Evolutionary conservation across 768 basidiomycete genomes (phyloP).

Genomic region (Cystobasidium tubakii): DNA sequence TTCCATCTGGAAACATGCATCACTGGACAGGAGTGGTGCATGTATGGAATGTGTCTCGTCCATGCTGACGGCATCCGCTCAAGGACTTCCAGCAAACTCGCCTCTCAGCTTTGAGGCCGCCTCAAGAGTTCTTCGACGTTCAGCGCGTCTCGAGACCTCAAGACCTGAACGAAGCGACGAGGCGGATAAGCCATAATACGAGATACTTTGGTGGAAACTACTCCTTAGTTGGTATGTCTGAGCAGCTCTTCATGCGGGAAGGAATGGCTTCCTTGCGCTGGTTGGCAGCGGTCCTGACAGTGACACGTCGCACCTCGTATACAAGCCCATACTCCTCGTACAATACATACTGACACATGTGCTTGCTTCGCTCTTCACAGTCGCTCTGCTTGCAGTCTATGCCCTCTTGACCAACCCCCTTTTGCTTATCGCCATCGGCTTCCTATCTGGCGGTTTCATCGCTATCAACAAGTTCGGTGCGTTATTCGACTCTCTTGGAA

Average conservation of each 20-base stretch:
- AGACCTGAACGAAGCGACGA: constrained; percentile 64
- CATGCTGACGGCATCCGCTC: background rate
- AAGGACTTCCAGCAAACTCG: constrained; percentile 37
- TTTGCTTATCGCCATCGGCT: constrained; percentile 71
- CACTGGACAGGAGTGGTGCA: background rate
- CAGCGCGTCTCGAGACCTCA: constrained; percentile 34
- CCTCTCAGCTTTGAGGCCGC: constrained; percentile 28
- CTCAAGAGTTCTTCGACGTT: constrained; percentile 35
- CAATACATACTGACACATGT: background rate
- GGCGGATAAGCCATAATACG: constrained; percentile 49
- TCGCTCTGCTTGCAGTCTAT: constrained; percentile 72
- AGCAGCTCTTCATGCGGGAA: background rate
- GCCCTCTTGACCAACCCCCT: constrained; percentile 55
- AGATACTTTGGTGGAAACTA: constrained; percentile 36
- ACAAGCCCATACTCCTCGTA: constrained; percentile 60
- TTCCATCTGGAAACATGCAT: background rate
- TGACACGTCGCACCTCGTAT: background rate
- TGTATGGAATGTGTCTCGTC: background rate
- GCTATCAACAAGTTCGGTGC: constrained; percentile 77
- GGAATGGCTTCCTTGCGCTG: background rate
- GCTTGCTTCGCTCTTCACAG: background rate
- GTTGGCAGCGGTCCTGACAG: background rate
- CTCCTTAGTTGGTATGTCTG: constrained; percentile 41
- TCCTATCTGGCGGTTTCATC: constrained; percentile 88
- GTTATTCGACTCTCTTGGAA: background rate